Percentiles rank a stretch among this genome's conserved stretches.
phyloP scores from a whole-genome alignment of 2,329 filamentous ascomycete genomes.

The Aureobasidium sp. region DNA sequence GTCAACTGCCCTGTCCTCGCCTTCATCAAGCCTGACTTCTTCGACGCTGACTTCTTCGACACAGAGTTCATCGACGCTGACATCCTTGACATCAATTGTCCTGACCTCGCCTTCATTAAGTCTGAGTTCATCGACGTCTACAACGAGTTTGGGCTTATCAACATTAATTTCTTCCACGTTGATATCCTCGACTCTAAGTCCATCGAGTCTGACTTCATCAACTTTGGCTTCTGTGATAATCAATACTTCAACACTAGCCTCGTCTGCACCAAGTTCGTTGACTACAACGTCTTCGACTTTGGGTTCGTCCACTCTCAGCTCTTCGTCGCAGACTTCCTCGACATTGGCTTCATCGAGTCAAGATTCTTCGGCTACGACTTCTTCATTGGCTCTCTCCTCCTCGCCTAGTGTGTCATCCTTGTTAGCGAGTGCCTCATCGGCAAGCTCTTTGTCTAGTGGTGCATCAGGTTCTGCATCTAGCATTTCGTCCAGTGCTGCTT shows the following conservation, averaged over 20 bases:
- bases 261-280: not conserved
- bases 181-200: not conserved
- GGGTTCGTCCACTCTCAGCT: not conserved
- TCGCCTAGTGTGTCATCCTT: not conserved
- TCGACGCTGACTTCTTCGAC: no score
- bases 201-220: not conserved
- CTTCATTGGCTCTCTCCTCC: not conserved
- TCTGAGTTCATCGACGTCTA: not conserved
- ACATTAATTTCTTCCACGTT: not conserved
- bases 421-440: not conserved
- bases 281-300: not conserved
- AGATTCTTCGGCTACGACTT: not conserved
- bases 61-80: no score
- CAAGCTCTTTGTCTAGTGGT: constrained; percentile 3
- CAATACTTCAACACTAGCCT: not conserved
- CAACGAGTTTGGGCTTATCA: no score
- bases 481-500: not conserved
- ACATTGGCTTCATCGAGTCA: not conserved
- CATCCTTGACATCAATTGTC: no score
- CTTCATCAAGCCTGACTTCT: not conserved
- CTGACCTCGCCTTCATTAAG: no score
- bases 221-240: not conserved
- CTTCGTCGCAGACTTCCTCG: not conserved
- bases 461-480: constrained; percentile 1
- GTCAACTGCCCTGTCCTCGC: no score